Evolutionary conservation across 2,329 filamentous ascomycete species (phyloP), one percentile per base, ranked within the genome.

Genomic region (Exophiala calicioides): DNA sequence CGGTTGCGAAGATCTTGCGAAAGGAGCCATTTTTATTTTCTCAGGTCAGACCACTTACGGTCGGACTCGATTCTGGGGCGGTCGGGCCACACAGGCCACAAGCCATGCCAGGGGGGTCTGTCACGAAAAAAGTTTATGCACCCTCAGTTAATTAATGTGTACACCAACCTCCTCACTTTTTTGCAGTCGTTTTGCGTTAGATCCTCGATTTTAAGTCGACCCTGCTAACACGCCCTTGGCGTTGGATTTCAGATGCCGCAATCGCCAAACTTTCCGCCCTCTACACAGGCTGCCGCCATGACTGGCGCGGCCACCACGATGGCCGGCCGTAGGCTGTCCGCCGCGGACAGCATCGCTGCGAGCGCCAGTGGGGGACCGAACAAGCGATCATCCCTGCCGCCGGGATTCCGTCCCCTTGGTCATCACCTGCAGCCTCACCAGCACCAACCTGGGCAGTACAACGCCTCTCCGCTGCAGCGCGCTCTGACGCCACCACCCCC

Each of bases 381-480:
- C 59, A 75, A 74, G 56, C 74, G 79, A 43, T 79, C 77, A 32
- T 82, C 85, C 70, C 63, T 87, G 70, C 75, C 86, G 65, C 74
- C 81, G 18, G 66, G 68, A 60, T 79, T 77, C 56, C 69, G 80
- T 74, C 65, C 60, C 6, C 56, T 62, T 20, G 65, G 65, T 19
- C 49, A 52, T 32, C 55, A 71, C 19, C 67, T 69, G 12, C 66
- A 68, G 4, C 62, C 68, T 4, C 60, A n/a, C n/a, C n/a, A n/a
- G n/a, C n/a, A n/a, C n/a, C n/a, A 65, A 13, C 62, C 64, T 23
- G 66, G 70, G 38, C 56, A 54, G 36, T 95, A 95, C 62, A 86
- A 91, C 65, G 90, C 90, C 33, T 96, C 90, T 30, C 90, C 91
- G 30, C 74, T 97, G 40, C 90, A 95, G 66, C 88, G 91, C 68